phyloP scores from a whole-genome alignment of 75 land plant species.

The Selaginella moellendorffii region DNA sequence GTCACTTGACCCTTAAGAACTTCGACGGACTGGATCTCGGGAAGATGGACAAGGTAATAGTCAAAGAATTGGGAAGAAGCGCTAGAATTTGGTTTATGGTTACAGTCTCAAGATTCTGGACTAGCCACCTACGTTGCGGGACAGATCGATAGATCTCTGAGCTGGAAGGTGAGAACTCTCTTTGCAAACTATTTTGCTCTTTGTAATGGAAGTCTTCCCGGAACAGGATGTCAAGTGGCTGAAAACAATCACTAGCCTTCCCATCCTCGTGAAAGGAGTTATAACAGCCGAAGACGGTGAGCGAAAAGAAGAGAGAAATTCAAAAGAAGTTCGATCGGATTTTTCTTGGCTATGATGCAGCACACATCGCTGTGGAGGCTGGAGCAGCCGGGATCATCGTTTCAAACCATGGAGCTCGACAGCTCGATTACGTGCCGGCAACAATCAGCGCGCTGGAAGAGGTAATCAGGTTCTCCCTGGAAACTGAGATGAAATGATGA shows the following conservation, averaged over 20 bases:
- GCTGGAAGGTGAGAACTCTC: constrained; percentile 80
- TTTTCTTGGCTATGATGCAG: no score
- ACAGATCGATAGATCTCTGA: constrained; percentile 74
- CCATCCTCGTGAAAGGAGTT: constrained; percentile 82
- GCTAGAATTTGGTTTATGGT: background rate
- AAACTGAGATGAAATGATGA: no score
- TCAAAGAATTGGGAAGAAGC: background rate
- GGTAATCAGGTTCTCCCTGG: constrained; percentile 42
- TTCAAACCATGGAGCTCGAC: constrained; percentile 96
- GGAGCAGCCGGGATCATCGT: constrained; percentile 96
- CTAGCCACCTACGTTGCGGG: constrained; percentile 96
- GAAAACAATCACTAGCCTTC: constrained; percentile 68
- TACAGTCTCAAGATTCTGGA: constrained; percentile 79
- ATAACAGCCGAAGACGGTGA: constrained; percentile 76
- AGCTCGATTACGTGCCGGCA: constrained; percentile 92
- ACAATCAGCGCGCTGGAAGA: constrained; percentile 81
- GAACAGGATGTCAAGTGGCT: constrained; percentile 17
- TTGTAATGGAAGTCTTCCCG: no score
- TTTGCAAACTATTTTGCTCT: no score
- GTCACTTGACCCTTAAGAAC: constrained; percentile 76
- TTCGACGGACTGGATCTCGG: constrained; percentile 93
- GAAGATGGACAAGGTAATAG: constrained; percentile 61
- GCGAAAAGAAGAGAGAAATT: no score
- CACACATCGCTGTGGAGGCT: constrained; percentile 57
- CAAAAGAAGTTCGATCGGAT: no score